Percentiles rank a stretch among this genome's conserved stretches.
Conservation (phyloP, 805 yeast species). For the Jamesozyma lodderae region DNA sequence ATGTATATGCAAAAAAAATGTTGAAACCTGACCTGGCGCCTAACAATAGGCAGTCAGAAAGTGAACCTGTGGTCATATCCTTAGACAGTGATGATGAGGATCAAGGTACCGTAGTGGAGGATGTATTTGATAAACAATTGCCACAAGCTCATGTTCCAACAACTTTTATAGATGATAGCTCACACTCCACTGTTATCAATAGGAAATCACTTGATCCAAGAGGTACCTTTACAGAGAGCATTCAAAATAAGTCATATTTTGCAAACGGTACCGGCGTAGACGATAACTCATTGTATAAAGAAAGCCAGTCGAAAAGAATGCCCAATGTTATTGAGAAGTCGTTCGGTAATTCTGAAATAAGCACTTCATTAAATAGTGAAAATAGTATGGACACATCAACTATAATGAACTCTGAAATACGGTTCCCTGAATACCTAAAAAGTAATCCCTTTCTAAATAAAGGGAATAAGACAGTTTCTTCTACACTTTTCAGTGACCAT, state of each 20-base stretch:
- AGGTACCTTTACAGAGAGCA: constrained; percentile 5
- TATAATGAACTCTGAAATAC: not conserved
- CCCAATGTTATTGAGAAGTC: constrained; percentile 20
- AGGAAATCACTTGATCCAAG: constrained; percentile 20
- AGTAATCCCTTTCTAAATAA: constrained; percentile 1
- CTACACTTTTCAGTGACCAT: too few relatives aligned
- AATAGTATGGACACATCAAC: not conserved
- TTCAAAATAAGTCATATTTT: not conserved
- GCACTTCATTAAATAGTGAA: constrained; percentile 1
- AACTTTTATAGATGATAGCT: too few relatives aligned
- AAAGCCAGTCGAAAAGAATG: not conserved
- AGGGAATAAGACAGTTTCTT: not conserved
- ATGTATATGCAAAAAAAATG: not conserved
- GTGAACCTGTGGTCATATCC: constrained; percentile 29
- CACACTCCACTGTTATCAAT: too few relatives aligned
- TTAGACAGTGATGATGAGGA: constrained; percentile 42
- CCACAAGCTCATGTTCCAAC: not conserved
- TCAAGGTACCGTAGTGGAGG: too few relatives aligned
- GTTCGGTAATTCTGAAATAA: constrained; percentile 4
- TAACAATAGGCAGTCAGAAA: not conserved
- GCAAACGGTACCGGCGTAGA: not conserved
- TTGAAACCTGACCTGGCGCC: not conserved
- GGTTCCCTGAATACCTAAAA: constrained; percentile 3
- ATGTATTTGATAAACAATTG: not conserved
- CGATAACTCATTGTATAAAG: not conserved